Evolutionary conservation across 805 yeast species (phyloP), one percentile per base, ranked within the genome.

Genomic region (Metahyphopichia silvanorum): DNA sequence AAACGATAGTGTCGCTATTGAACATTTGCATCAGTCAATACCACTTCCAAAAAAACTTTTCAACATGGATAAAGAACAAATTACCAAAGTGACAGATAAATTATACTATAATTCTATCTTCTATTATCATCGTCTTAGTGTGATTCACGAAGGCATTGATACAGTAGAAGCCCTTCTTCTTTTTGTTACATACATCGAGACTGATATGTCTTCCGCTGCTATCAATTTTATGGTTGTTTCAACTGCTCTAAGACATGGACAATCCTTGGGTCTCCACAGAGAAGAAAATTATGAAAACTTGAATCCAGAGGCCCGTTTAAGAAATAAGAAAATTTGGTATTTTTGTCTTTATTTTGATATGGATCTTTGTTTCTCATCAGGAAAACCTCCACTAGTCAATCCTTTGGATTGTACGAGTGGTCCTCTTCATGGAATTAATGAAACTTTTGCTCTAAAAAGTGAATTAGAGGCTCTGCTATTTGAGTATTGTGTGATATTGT

Each of bases 141-240:
- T 74, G 2, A 47, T 69, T 22, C 69, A 75, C 41, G 81, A 74
- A 38, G 82, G 80, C 7, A 32, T 74, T 0, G 56, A 55, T 23
- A 68, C 79, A 3, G 53, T 78, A 10, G 77, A 69, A 45, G 84
- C 76, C 0, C 54, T 78, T 8, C 40, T 82, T 16, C 44, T 79
- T 15, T 49, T 81, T 27, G 52, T 70, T 1, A 38, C 56, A 2
- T 73, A 62, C 39, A 52, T 69, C 20, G 68, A 53, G 35, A 46
- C 45, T 8, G 50, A 43, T 29, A 41, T 57, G 54, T 35, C 60
- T 8, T 43, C 54, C 10, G 44, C 57, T n/a, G 50, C 49, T 27
- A 53, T 60, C 23, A 58, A 55, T 33, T 57, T 53, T 40, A 49
- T 55, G 6, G 38, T 64, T 6, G 38, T 49, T 2, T 42, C 63